Evolutionary conservation across 345 rosid genomes (phyloP).

Genomic region (Camelina hispida): DNA sequence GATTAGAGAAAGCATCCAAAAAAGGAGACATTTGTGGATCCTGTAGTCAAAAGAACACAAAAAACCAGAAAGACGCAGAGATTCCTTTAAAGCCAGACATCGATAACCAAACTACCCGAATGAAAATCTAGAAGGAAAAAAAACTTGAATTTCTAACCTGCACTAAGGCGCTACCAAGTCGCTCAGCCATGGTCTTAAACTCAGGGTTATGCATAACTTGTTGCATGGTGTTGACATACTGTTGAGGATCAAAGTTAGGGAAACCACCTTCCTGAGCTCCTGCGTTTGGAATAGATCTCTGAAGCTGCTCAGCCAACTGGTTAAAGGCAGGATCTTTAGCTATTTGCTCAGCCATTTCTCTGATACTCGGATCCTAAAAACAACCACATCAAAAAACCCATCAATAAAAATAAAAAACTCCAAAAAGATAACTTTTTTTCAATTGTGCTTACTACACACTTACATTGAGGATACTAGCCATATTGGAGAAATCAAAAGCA

Average conservation of each 20-base stretch:
- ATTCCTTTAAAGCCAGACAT: slow-evolving; percentile 2
- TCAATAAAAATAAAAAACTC: slow-evolving; percentile 2
- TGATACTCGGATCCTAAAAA: slow-evolving; percentile 89
- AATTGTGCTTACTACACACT: slow-evolving; percentile 2
- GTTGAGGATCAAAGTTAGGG: slow-evolving; percentile 78
- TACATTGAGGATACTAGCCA: slow-evolving; percentile 85
- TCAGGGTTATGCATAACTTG: slow-evolving; percentile 99
- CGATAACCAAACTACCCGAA: background rate
- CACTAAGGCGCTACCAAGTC: slow-evolving; percentile 85
- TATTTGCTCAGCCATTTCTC: slow-evolving; percentile 91
- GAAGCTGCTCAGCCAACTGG: slow-evolving; percentile 96
- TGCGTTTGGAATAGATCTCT: slow-evolving; percentile 72
- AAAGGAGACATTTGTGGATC: slow-evolving; percentile 97
- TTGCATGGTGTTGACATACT: slow-evolving; percentile 82
- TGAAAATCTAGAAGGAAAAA: background rate
- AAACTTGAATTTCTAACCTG: slow-evolving; percentile 54
- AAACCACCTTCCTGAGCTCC: slow-evolving; percentile 50
- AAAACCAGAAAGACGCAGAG: background rate
- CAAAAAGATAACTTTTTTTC: background rate
- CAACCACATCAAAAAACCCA: slow-evolving; percentile 16
- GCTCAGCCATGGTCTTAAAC: slow-evolving; percentile 95
- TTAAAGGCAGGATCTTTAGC: slow-evolving; percentile 94
- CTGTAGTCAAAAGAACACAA: slow-evolving; percentile 47
- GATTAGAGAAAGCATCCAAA: slow-evolving; percentile 83
- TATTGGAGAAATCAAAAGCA: slow-evolving; percentile 91